Evolutionary conservation across 768 basidiomycete genomes (phyloP).

Genomic region (Russula brevipes): DNA sequence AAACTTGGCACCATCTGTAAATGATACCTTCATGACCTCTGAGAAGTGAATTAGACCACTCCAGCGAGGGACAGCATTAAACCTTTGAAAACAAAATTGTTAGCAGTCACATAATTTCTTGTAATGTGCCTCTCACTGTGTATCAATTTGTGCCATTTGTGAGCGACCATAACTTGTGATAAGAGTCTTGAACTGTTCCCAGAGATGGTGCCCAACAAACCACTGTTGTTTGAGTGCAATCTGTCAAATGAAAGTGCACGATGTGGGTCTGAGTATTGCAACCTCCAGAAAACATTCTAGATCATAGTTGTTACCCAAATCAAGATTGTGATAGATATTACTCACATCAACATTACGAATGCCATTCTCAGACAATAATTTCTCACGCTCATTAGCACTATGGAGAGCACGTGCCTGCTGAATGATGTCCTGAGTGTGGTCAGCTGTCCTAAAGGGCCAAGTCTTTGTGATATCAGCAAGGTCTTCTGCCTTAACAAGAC

Average conservation of each 20-base stretch:
- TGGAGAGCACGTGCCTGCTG: not conserved
- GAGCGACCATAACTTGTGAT: not conserved
- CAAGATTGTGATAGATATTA: not conserved
- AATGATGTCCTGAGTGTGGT: not conserved
- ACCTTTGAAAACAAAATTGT: not conserved
- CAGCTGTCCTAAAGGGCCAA: not conserved
- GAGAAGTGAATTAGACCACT: not conserved
- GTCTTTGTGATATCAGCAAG: not conserved
- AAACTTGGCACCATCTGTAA: not conserved
- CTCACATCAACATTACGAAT: not conserved
- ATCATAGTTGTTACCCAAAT: not conserved
- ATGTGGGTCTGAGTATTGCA: not conserved
- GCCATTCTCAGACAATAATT: not conserved
- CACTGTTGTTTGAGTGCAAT: not conserved
- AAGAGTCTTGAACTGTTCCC: not conserved
- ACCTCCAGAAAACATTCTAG: slow-evolving; percentile 8
- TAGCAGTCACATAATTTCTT: no score
- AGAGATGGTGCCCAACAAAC: not conserved
- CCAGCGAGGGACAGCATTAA: not conserved
- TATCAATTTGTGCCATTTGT: not conserved
- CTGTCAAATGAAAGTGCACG: not conserved
- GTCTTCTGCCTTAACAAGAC: not conserved
- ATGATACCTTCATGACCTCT: not conserved
- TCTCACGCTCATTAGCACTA: not conserved
- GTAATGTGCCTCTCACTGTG: not conserved